Evolutionary conservation across 2,329 filamentous ascomycete species (phyloP).

Genomic region (Calonectria montana): DNA sequence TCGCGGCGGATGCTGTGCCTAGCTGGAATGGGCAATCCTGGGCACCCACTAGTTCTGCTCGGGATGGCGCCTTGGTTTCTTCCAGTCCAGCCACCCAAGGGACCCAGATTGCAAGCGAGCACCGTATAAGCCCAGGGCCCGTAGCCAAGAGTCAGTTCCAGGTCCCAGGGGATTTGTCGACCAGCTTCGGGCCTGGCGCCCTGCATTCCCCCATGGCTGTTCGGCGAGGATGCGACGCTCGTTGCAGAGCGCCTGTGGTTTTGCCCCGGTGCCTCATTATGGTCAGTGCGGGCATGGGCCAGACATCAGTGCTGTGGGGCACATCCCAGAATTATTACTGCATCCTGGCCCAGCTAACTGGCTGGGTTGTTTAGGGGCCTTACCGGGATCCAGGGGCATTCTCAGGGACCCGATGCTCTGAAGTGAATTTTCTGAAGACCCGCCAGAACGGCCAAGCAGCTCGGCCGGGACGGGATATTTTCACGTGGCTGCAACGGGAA

Average conservation of each 20-base stretch:
- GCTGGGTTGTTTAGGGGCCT: constrained; percentile 20
- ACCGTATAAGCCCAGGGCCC: neutral
- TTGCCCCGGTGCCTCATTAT: neutral
- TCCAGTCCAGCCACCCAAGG: constrained; percentile 11
- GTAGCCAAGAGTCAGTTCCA: constrained; percentile 1
- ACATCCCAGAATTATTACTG: constrained; percentile 17
- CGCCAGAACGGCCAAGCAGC: constrained; percentile 26
- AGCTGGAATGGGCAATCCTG: constrained; percentile 1
- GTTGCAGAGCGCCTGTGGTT: neutral
- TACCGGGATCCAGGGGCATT: constrained; percentile 26
- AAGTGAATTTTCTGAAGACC: constrained; percentile 12
- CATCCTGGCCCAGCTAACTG: constrained; percentile 6
- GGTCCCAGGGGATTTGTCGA: neutral
- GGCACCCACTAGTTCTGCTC: neutral
- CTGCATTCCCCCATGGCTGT: neutral
- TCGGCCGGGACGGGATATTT: constrained; percentile 39
- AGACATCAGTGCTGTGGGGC: constrained; percentile 17
- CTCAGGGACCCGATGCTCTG: constrained; percentile 17
- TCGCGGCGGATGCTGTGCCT: neutral
- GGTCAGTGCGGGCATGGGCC: constrained; percentile 16
- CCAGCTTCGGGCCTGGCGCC: neutral
- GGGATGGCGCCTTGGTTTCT: neutral
- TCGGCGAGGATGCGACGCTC: neutral
- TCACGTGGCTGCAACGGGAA: constrained; percentile 38
- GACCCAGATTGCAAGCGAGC: constrained; percentile 1